A percentile compares a stretch with the other conserved stretches of the same genome.
phyloP scores from a whole-genome alignment of 306 rosid species.

The Cucumis sativus region DNA sequence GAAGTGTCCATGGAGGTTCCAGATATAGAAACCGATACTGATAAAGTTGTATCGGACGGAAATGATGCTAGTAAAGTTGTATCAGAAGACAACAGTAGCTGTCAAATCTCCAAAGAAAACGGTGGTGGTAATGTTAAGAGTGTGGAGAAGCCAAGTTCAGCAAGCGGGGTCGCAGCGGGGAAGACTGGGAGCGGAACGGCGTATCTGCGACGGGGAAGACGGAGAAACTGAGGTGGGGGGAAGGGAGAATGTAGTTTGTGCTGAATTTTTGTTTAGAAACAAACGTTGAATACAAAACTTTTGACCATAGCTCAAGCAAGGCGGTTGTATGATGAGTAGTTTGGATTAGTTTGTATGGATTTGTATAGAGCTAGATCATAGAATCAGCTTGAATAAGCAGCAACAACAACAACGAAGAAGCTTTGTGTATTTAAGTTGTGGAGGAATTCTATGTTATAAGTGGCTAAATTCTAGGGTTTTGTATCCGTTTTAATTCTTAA shows the following conservation, averaged over 20 bases:
- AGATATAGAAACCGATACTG: constrained; percentile 12
- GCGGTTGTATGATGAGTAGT: constrained; percentile 1
- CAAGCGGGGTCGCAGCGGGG: not conserved
- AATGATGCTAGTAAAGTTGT: not conserved
- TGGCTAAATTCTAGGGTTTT: not conserved
- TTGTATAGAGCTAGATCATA: constrained; percentile 6
- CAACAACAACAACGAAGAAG: not conserved
- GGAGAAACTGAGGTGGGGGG: not conserved
- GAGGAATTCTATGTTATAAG: not conserved
- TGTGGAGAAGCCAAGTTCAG: not conserved
- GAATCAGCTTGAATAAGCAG: constrained; percentile 6
- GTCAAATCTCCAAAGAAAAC: not conserved
- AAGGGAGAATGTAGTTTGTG: not conserved
- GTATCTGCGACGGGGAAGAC: not conserved
- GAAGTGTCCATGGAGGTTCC: constrained; percentile 40
- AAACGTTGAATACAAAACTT: not conserved
- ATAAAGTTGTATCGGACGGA: not conserved
- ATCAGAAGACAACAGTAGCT: not conserved
- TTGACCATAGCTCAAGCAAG: not conserved
- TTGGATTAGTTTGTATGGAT: not conserved
- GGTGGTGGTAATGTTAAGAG: not conserved
- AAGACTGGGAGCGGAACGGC: not conserved
- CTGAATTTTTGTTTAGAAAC: not conserved
- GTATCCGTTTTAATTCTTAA: no score
- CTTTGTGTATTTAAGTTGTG: constrained; percentile 1